Evolutionary conservation across 768 basidiomycete genomes (phyloP).

Genomic region (Mrakia blollopis): DNA sequence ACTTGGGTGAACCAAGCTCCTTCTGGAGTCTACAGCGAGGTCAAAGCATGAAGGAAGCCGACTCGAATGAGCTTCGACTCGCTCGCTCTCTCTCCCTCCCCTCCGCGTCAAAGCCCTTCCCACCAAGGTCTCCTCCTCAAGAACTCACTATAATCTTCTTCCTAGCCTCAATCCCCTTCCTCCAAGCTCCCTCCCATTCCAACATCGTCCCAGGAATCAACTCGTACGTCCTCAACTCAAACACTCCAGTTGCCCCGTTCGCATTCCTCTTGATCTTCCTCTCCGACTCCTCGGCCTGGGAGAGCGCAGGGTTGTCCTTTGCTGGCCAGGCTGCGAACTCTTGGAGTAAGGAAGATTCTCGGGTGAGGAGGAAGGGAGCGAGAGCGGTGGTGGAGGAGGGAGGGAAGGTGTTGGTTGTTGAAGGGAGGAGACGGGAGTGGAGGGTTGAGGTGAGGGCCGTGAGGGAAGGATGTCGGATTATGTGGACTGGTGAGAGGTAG

Average conservation of each 20-base stretch:
- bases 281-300: not conserved
- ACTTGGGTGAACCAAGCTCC: slow-evolving; percentile 46
- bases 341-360: slow-evolving; percentile 25
- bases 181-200: slow-evolving; percentile 95
- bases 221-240: slow-evolving; percentile 85
- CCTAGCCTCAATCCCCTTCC: slow-evolving; percentile 88
- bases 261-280: slow-evolving; percentile 72
- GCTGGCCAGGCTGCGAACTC: slow-evolving; percentile 48
- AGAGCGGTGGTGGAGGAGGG: not conserved
- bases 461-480: slow-evolving; percentile 24
- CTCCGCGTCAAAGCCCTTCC: not conserved
- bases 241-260: no score
- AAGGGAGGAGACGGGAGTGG: slow-evolving; percentile 52
- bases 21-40: slow-evolving; percentile 39
- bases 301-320: slow-evolving; percentile 51
- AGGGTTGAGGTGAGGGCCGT: not conserved
- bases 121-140: not conserved
- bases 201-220: slow-evolving; percentile 81
- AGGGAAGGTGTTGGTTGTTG: not conserved
- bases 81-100: not conserved
- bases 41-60: not conserved
- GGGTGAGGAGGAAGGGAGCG: not conserved
- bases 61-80: not conserved
- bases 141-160: slow-evolving; percentile 63
- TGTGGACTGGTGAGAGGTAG: slow-evolving; percentile 12